phyloP scores from a whole-genome alignment of 768 basidiomycete species.

The Holtermannia corniformis region DNA sequence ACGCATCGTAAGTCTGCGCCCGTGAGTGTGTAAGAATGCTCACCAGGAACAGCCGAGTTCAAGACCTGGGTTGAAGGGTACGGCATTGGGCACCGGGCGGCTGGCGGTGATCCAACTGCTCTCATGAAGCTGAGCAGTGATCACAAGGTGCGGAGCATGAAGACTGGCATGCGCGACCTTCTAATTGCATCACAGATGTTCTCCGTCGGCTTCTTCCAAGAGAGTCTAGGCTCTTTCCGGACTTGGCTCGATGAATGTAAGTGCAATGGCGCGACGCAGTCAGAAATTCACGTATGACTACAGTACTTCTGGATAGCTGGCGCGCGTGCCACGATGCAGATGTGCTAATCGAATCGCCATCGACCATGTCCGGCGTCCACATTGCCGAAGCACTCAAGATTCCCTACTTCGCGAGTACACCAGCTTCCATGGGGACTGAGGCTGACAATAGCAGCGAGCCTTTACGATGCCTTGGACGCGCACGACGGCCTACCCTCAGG shows the following conservation, averaged over 20 bases:
- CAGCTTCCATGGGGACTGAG: neutral
- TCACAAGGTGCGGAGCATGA: conserved; percentile 28
- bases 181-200: conserved; percentile 52
- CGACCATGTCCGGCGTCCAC: conserved; percentile 62
- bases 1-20: conserved; percentile 44
- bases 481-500: conserved; percentile 56
- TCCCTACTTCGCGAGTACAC: conserved; percentile 54
- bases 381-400: conserved; percentile 60
- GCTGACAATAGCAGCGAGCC: conserved; percentile 17
- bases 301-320: conserved; percentile 58
- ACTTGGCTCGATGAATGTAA: conserved; percentile 57
- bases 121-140: conserved; percentile 57
- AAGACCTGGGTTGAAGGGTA: conserved; percentile 55
- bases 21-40: neutral
- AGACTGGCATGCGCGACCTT: conserved; percentile 1
- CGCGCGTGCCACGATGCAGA: conserved; percentile 57
- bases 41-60: conserved; percentile 39
- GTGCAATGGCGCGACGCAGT: conserved; percentile 18
- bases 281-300: neutral
- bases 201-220: conserved; percentile 61
- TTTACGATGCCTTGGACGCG: conserved; percentile 43
- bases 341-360: conserved; percentile 58
- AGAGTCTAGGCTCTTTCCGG: conserved; percentile 54
- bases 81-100: conserved; percentile 53
- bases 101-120: conserved; percentile 60